Evolutionary conservation across 768 basidiomycete species (phyloP), one percentile per base, ranked within the genome.

Genomic region (Suillus paluster): DNA sequence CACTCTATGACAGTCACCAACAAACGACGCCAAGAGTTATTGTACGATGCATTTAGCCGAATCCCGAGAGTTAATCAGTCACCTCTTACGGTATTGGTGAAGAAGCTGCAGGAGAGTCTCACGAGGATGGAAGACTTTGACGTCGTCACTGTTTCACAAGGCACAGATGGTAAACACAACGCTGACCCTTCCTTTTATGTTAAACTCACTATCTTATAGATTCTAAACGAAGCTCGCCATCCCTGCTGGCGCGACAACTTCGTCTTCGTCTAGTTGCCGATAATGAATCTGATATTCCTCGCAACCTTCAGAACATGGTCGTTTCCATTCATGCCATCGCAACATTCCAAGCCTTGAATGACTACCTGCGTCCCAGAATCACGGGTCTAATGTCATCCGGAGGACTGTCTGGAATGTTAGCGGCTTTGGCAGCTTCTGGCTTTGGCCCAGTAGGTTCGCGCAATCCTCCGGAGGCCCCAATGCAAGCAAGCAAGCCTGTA

Each of bases 311-410:
- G 69, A 95, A 94, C 67, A 92, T 99, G 70, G 93, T 95, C 42
- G 93, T 99, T 23, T 98, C 96, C 8, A 99, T 99, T 63, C 97
- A 99, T 71, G 97, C 96, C 7, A 97, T 99, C 64, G 97, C 97
- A 1, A 98, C 95, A 1, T 95, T 99, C 84, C 95, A 97, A 73
- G 95, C 97, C 1, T 83, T 99, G 34, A 94, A 97, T 70, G 96
- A 97, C 73, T 99, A 98, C 73, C 85, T 99, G 14, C 90, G 95
- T 1, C 97, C 97, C 27, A 86, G 94, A 4, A 89, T 97, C 36
- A 81, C 94, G 7, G 92, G 93, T 0, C 72, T 91, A 25, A 73
- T 90, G 56, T 82, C 83, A 10, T 79, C 83, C 60, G 81, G 83
- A 33, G 85, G 95, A 15, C 77, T 97, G 30, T 90, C 92, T 11